Evolutionary conservation across 305 asterid species (phyloP), one percentile per base, ranked within the genome.

Genomic region (Salvia sclarea): DNA sequence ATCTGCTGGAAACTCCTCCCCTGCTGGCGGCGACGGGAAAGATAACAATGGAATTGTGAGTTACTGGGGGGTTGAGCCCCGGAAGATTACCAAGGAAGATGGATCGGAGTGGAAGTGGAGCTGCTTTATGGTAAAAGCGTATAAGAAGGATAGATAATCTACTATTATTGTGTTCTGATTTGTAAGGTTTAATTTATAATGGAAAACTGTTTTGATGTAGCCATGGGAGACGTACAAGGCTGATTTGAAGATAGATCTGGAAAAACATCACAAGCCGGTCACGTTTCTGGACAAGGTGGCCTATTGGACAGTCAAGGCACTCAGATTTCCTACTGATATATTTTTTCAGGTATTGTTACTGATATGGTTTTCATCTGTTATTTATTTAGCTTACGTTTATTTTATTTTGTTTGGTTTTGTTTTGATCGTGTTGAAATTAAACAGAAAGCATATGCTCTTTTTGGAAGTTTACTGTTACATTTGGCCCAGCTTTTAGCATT

Each of bases 221-320:
- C 97, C 97, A 74, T 83, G 91, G 90, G 95, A 90, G 79, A 77
- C 94, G 8, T 90, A 88, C 78, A 11, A 82, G 63, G 88, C 94
- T 17, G 90, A 90, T 70, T 21, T 74, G 69, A 59, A 81, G 0
- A 90, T 88, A 59, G 91, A 84, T 79, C 84, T 90, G 71, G 20
- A 77, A 12, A 90, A 90, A 59, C 90, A 88, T 30, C 97, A 90
- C 33, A 82, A 58, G 2, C 92, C 97, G 0, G 76, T 49, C 12
- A 90, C 90, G 5, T 86, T 88, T 75, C 60, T 84, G 80, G 97
- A 90, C 80, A 90, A 90, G 69, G 2, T 86, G 49, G 97, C 97
- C 22, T 82, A 72, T 75, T 84, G 83, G 82, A 83, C 86, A 0
- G 97, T 90, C 41, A 85, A 90, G 77, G 6, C 83, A 21, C 90